A percentile compares a stretch with the other conserved stretches of the same genome.
phyloP scores from a whole-genome alignment of 1,284 basidiomycete species.

The Ceratobasidium sp. region DNA sequence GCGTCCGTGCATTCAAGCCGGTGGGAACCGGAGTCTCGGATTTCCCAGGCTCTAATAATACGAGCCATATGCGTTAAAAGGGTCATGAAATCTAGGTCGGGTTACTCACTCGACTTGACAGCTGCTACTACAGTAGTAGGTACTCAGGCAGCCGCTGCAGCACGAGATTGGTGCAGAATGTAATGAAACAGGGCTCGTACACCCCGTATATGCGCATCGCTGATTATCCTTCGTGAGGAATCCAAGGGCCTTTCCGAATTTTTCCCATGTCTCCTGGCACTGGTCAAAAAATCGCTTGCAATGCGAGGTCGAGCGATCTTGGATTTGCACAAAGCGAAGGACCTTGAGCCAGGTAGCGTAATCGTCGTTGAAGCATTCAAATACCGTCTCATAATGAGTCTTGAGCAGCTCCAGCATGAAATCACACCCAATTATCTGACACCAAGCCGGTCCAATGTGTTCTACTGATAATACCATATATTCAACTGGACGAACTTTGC shows the following conservation, averaged over 20 bases:
- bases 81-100: not conserved
- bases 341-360: conserved; percentile 2
- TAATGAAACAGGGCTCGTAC: not conserved
- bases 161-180: not conserved
- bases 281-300: conserved; percentile 1
- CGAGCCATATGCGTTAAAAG: not conserved
- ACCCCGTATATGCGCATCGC: conserved; percentile 9
- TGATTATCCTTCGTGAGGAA: not conserved
- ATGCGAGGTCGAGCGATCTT: conserved; percentile 3
- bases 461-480: not conserved
- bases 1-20: not conserved
- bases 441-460: not conserved
- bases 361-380: conserved; percentile 5
- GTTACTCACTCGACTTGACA: not conserved
- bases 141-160: not conserved
- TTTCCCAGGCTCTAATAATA: not conserved
- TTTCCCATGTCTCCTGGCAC: conserved; percentile 7
- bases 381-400: not conserved
- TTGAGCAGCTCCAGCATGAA: conserved; percentile 1
- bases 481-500: not conserved
- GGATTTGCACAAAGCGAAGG: not conserved
- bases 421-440: conserved; percentile 5
- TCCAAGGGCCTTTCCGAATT: not conserved
- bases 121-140: not conserved
- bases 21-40: not conserved